A percentile compares a stretch with the other conserved stretches of the same genome.
phyloP scores from a whole-genome alignment of 768 basidiomycete species.

The Paxillus involutus region DNA sequence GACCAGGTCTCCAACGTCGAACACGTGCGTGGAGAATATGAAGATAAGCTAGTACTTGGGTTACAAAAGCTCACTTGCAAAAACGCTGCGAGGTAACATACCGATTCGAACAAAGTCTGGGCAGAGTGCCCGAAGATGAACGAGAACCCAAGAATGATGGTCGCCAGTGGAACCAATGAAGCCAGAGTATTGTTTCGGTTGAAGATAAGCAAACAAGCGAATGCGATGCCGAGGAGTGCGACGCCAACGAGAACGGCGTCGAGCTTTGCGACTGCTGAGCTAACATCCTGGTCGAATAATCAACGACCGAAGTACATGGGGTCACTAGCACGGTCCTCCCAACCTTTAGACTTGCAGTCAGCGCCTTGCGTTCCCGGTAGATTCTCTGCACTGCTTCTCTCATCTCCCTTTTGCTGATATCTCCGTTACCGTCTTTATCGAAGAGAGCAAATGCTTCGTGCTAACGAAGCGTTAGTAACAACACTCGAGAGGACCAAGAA shows the following conservation, averaged over 20 bases:
- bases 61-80: not conserved
- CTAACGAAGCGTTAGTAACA: slow-evolving; percentile 32
- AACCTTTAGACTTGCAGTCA: slow-evolving; percentile 71
- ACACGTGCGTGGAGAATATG: slow-evolving; percentile 85
- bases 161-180: slow-evolving; percentile 77
- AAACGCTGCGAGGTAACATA: slow-evolving; percentile 29
- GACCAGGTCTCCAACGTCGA: slow-evolving; percentile 79
- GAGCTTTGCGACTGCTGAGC: slow-evolving; percentile 72
- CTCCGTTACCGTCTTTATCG: slow-evolving; percentile 83
- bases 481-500: not conserved
- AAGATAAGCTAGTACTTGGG: slow-evolving; percentile 62
- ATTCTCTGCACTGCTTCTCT: slow-evolving; percentile 79
- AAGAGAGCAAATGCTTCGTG: slow-evolving; percentile 70
- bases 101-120: slow-evolving; percentile 75
- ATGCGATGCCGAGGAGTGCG: slow-evolving; percentile 58
- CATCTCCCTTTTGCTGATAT: slow-evolving; percentile 78
- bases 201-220: slow-evolving; percentile 76
- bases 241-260: slow-evolving; percentile 69
- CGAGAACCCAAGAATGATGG: slow-evolving; percentile 79
- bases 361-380: slow-evolving; percentile 72
- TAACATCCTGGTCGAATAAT: slow-evolving; percentile 53
- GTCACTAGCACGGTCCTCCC: slow-evolving; percentile 3
- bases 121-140: slow-evolving; percentile 86
- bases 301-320: not conserved
- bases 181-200: slow-evolving; percentile 61